Evolutionary conservation across 1,139 yeast species (phyloP).

Genomic region (Pneumocystis canis): DNA sequence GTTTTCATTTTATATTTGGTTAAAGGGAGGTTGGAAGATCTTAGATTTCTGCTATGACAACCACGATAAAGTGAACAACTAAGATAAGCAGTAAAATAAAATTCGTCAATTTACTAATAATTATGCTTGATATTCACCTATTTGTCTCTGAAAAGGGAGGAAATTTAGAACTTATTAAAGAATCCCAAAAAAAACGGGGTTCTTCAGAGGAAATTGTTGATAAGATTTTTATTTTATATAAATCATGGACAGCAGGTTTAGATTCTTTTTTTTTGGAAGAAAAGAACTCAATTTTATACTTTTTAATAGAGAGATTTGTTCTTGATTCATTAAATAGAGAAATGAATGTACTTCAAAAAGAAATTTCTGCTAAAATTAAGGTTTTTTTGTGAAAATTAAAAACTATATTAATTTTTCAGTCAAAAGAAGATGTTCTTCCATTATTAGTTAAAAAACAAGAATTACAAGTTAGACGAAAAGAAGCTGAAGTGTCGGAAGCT

Average conservation of each 20-base stretch:
- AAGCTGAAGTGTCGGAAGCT: conserved; percentile 51
- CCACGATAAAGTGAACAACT: no score
- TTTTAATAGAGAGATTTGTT: conserved; percentile 50
- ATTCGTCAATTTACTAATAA: background rate
- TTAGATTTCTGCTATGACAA: background rate
- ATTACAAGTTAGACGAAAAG: conserved; percentile 54
- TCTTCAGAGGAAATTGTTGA: conserved; percentile 89
- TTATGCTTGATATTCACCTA: conserved; percentile 80
- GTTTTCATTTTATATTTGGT: background rate
- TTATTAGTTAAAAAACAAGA: conserved; percentile 67
- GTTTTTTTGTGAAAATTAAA: conserved; percentile 4
- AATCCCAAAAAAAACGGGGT: conserved; percentile 87
- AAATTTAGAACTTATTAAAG: conserved; percentile 72
- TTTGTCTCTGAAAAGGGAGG: conserved; percentile 95
- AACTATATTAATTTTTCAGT: conserved; percentile 19
- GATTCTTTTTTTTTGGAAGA: background rate
- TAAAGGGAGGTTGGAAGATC: background rate
- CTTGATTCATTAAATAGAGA: conserved; percentile 80
- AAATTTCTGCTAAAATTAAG: conserved; percentile 80
- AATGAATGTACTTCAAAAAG: conserved; percentile 78
- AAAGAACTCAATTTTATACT: conserved; percentile 2
- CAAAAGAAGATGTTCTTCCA: conserved; percentile 84
- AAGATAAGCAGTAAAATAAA: no score
- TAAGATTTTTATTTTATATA: conserved; percentile 81
- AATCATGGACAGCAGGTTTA: conserved; percentile 64